Conservation (phyloP, 2,329 filamentous ascomycete species). For the Claviceps pusilla region DNA sequence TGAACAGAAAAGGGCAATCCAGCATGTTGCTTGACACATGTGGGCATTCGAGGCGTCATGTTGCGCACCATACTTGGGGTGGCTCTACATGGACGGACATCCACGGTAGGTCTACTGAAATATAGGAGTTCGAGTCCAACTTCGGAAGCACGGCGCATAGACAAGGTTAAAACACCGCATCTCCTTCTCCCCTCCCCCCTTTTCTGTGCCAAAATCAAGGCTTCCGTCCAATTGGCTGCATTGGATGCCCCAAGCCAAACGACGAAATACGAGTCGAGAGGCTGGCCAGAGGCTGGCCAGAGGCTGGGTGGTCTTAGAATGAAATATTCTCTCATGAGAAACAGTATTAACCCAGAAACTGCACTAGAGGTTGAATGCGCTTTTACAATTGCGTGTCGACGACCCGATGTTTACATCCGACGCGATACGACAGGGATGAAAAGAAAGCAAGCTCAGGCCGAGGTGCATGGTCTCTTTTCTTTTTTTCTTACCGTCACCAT, state of each 20-base stretch:
- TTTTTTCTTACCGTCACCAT: background rate
- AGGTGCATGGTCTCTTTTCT: no score
- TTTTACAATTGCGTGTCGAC: background rate
- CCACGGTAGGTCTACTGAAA: no score
- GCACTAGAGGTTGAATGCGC: background rate
- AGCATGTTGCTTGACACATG: background rate
- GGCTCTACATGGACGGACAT: no score
- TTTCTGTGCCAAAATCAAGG: background rate
- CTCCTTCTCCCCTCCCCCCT: background rate
- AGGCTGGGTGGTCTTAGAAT: background rate
- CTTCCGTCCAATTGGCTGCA: background rate
- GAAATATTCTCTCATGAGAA: background rate
- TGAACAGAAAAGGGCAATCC: background rate
- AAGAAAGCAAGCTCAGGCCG: background rate
- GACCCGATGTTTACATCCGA: background rate
- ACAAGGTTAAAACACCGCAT: background rate
- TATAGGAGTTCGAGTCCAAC: background rate
- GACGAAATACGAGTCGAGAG: background rate
- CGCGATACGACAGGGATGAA: background rate
- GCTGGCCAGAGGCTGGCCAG: background rate
- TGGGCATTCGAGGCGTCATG: no score
- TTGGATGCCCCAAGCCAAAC: background rate
- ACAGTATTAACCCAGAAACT: background rate
- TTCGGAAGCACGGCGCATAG: background rate
- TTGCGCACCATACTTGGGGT: background rate